Conservation (phyloP, 179 eudicot genomes). For the Silene coronaria region DNA sequence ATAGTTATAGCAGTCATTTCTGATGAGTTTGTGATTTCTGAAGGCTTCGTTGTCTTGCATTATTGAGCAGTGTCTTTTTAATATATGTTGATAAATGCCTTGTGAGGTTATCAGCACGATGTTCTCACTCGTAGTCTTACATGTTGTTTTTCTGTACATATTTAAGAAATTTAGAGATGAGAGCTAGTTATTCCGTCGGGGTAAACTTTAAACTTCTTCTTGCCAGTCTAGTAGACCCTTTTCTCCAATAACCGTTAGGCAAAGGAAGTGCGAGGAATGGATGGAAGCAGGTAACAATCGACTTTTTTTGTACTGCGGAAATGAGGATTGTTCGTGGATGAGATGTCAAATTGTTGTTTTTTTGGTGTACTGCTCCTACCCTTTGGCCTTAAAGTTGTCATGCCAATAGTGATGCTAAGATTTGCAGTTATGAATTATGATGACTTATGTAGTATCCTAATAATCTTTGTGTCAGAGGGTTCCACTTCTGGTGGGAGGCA, state of each 20-base stretch:
- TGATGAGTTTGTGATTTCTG: not conserved
- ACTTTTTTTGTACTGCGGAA: not conserved
- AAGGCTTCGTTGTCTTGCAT: not conserved
- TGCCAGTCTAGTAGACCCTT: not conserved
- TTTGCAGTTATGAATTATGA: not conserved
- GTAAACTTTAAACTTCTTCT: not conserved
- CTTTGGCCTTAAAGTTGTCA: not conserved
- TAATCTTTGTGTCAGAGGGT: constrained; percentile 52
- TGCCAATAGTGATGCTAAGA: not conserved
- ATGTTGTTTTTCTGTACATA: not conserved
- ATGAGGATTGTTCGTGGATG: not conserved
- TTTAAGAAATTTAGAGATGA: not conserved
- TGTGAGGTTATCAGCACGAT: not conserved
- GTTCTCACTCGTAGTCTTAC: not conserved
- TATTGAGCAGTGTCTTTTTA: not conserved
- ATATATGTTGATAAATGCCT: not conserved
- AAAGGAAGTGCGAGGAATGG: constrained; percentile 1
- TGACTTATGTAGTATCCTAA: constrained; percentile 1
- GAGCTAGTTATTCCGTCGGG: not conserved
- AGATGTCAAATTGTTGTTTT: not conserved
- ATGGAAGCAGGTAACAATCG: not conserved
- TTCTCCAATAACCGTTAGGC: not conserved
- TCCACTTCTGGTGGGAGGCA: constrained; percentile 77
- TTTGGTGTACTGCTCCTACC: not conserved
- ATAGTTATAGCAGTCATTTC: not conserved